phyloP scores from a whole-genome alignment of 805 yeast genomes.

The Kodamaea restingae region DNA sequence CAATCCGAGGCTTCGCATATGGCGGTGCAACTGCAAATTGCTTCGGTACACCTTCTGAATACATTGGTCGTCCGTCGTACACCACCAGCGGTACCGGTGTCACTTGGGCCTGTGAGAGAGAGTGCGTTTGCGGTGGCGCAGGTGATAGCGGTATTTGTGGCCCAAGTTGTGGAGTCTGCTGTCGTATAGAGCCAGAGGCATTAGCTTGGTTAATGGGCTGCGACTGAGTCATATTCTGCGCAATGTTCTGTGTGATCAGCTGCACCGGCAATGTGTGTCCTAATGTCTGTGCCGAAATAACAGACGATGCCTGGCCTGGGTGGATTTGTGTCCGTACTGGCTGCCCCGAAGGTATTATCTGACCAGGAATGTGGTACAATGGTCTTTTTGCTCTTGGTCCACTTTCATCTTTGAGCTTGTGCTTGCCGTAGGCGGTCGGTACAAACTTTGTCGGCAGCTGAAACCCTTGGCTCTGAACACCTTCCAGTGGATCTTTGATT shows the following conservation, averaged over 20 bases:
- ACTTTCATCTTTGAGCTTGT: neutral
- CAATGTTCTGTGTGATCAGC: no score
- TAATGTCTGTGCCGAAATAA: no score
- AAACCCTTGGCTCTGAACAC: neutral
- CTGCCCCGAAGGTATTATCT: neutral
- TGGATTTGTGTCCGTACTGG: neutral
- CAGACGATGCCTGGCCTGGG: no score
- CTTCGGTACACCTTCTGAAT: neutral
- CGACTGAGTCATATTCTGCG: no score
- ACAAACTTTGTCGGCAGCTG: neutral
- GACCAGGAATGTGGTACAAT: neutral
- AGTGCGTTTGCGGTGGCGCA: no score
- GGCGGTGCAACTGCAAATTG: neutral
- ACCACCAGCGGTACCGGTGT: no score
- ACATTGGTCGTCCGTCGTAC: neutral
- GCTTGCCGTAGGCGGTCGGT: conserved; percentile 1
- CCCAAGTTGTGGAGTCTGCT: no score
- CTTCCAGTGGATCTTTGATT: neutral
- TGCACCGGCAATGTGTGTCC: no score
- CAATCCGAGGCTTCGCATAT: neutral
- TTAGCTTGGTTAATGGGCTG: no score
- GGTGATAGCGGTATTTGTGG: no score
- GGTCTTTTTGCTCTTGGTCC: neutral
- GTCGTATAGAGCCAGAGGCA: no score
- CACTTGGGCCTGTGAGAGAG: no score